Evolutionary conservation across 495 filamentous ascomycete species (phyloP).

Genomic region (Parathielavia appendiculata): DNA sequence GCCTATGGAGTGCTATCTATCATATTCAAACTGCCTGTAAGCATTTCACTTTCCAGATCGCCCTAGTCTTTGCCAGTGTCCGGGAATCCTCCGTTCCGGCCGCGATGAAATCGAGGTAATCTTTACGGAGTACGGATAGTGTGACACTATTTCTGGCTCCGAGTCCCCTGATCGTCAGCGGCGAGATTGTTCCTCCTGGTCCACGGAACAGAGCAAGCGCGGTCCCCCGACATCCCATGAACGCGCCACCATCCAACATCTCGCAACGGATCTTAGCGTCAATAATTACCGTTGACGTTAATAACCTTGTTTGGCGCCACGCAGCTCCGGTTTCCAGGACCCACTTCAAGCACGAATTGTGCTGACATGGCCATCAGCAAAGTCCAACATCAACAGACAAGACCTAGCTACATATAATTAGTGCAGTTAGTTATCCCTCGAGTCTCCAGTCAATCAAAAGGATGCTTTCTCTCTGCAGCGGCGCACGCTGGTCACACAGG

Average conservation of each 20-base stretch:
- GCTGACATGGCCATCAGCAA: background rate
- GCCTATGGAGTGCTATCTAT: too few relatives aligned
- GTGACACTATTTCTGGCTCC: slow-evolving; percentile 11
- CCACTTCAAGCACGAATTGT: background rate
- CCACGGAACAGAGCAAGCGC: slow-evolving; percentile 1
- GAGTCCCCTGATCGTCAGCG: slow-evolving; percentile 14
- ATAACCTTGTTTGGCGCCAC: slow-evolving; percentile 28
- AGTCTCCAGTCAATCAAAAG: too few relatives aligned
- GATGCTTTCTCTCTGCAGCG: too few relatives aligned
- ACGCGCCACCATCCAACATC: slow-evolving; percentile 13
- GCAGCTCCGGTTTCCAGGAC: slow-evolving; percentile 8
- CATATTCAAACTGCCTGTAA: too few relatives aligned
- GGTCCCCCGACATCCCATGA: too few relatives aligned
- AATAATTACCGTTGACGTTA: slow-evolving; percentile 22
- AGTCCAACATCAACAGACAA: background rate
- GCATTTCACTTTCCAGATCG: too few relatives aligned
- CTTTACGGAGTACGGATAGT: background rate
- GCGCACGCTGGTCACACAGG: too few relatives aligned
- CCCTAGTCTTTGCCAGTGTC: background rate
- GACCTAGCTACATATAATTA: background rate
- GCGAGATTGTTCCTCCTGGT: slow-evolving; percentile 12
- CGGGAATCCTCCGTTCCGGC: background rate
- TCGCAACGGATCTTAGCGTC: slow-evolving; percentile 16
- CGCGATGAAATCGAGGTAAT: background rate
- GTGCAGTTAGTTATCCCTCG: background rate